A percentile compares a stretch with the other conserved stretches of the same genome.
phyloP scores from a whole-genome alignment of 306 rosid species.

The Canavalia gladiata region DNA sequence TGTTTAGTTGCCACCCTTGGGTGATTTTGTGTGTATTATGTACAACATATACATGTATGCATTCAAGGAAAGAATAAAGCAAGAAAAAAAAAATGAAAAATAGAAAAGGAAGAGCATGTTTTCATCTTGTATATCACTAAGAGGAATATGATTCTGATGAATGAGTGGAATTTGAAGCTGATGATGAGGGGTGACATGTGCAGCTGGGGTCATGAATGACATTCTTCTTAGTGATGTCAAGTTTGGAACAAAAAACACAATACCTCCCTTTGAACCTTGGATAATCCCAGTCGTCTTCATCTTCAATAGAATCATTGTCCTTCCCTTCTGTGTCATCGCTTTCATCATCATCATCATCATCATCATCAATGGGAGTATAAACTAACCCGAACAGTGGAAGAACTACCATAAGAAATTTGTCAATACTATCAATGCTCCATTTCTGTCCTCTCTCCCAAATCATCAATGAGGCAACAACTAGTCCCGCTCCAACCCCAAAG shows the following conservation, averaged over 20 bases:
- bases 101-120: slow-evolving; percentile 1
- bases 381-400: slow-evolving; percentile 71
- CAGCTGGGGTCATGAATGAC: slow-evolving; percentile 77
- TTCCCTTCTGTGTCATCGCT: slow-evolving; percentile 43
- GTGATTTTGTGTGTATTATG: slow-evolving; percentile 42
- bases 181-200: slow-evolving; percentile 65
- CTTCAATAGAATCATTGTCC: slow-evolving; percentile 41
- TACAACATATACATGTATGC: slow-evolving; percentile 47
- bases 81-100: background rate
- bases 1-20: slow-evolving; percentile 26
- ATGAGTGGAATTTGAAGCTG: slow-evolving; percentile 57
- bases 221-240: slow-evolving; percentile 61
- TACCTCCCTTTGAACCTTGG: slow-evolving; percentile 58
- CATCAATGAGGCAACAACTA: slow-evolving; percentile 61
- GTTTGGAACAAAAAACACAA: slow-evolving; percentile 88
- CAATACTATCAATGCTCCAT: slow-evolving; percentile 66
- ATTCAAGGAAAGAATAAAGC: slow-evolving; percentile 27
- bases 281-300: slow-evolving; percentile 51
- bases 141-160: slow-evolving; percentile 62
- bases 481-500: slow-evolving; percentile 86
- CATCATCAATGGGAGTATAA: slow-evolving; percentile 58
- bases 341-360: slow-evolving; percentile 49
- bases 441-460: slow-evolving; percentile 75
- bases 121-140: slow-evolving; percentile 41
- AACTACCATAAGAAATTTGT: slow-evolving; percentile 61